These are phyloP conservation scores for Penicillium silybi DNA, from an alignment of 495 filamentous ascomycete species.

Conservation along the genomic window DNA sequence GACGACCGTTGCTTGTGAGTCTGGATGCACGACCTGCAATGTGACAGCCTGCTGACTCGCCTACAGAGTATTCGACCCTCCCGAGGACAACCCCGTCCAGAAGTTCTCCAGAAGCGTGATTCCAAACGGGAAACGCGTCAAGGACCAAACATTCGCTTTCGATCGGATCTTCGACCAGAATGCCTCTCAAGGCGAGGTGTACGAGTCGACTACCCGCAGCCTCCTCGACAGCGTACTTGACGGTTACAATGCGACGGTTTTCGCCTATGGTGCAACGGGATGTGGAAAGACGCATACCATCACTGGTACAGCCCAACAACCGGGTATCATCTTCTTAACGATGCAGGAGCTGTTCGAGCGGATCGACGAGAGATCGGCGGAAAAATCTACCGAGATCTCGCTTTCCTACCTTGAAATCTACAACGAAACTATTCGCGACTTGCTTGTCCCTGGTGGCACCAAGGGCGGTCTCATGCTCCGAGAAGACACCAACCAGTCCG, in stretches of 20 bases:
- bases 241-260: conserved; percentile 98
- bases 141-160: conserved; percentile 97
- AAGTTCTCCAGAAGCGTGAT: conserved; percentile 81
- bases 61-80: conserved; percentile 88
- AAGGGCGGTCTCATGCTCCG: conserved; percentile 89
- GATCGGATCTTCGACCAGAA: conserved; percentile 97
- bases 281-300: conserved; percentile 99
- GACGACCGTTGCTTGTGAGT: conserved; percentile 94
- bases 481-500: conserved; percentile 90
- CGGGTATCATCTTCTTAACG: conserved; percentile 96
- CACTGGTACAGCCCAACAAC: conserved; percentile 87
- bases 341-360: conserved; percentile 98
- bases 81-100: conserved; percentile 93
- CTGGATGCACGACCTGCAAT: background rate
- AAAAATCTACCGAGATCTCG: conserved; percentile 85
- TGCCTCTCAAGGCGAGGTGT: conserved; percentile 87
- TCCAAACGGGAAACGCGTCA: conserved; percentile 84
- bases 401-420: conserved; percentile 98
- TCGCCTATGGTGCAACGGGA: conserved; percentile 96
- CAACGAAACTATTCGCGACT: conserved; percentile 96
- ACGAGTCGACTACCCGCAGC: conserved; percentile 85
- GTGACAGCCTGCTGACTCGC: conserved; percentile 9
- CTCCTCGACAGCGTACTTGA: conserved; percentile 93
- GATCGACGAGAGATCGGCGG: conserved; percentile 76
- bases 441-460: conserved; percentile 80